Conservation (phyloP, 306 rosid species). For the Gillenia trifoliata region DNA sequence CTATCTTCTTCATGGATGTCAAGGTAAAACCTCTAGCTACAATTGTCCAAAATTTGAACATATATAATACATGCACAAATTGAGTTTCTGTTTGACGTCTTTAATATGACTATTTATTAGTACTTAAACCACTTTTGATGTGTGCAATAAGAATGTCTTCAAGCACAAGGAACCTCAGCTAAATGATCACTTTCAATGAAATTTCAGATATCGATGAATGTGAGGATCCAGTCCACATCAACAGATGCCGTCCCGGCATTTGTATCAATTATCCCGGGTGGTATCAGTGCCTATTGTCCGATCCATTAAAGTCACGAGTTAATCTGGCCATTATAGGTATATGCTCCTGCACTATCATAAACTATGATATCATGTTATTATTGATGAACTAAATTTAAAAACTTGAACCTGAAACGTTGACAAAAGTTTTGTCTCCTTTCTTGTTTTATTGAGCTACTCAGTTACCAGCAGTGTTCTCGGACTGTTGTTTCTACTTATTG, state of each 20-base stretch:
- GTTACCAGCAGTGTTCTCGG: neutral
- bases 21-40: neutral
- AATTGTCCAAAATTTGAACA: too few species aligned
- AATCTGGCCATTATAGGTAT: neutral
- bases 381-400: neutral
- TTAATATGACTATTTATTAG: too few species aligned
- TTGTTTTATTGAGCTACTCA: neutral
- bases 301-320: neutral
- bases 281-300: neutral
- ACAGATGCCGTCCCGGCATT: neutral
- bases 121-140: neutral
- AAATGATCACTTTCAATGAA: too few species aligned
- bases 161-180: too few species aligned
- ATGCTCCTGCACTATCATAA: neutral
- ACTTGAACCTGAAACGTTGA: neutral
- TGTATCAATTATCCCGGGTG: neutral
- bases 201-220: constrained; percentile 9
- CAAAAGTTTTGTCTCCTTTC: neutral
- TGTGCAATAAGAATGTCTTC: neutral
- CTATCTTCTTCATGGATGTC: neutral
- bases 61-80: neutral
- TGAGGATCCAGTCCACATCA: neutral
- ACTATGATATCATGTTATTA: neutral
- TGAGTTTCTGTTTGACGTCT: neutral
- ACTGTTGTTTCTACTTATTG: neutral